phyloP scores from a whole-genome alignment of 306 rosid genomes.

The Quercus wislizeni region DNA sequence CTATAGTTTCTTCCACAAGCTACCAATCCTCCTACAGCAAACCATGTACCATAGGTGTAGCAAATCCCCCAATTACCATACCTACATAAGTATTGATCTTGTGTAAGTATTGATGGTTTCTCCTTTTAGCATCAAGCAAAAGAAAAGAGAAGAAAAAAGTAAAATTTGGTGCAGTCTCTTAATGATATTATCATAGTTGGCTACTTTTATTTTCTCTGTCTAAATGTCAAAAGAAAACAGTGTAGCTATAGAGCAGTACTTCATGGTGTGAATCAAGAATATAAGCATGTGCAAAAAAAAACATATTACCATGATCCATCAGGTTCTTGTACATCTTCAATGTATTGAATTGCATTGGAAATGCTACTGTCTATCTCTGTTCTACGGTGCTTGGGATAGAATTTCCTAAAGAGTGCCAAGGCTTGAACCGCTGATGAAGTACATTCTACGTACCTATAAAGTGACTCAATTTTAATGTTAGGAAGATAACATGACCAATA shows the following conservation, averaged over 20 bases:
- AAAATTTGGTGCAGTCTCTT: not conserved
- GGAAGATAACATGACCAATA: not conserved
- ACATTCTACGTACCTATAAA: slow-evolving; percentile 57
- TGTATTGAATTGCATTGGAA: slow-evolving; percentile 39
- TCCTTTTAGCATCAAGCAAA: not conserved
- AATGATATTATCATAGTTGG: no score
- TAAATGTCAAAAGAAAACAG: not conserved
- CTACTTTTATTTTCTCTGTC: no score
- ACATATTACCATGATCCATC: slow-evolving; percentile 74
- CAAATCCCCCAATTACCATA: slow-evolving; percentile 85
- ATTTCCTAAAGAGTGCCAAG: slow-evolving; percentile 46
- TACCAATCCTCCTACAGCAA: slow-evolving; percentile 48
- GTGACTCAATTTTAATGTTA: not conserved
- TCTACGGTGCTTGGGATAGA: slow-evolving; percentile 52
- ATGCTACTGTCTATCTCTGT: slow-evolving; percentile 48
- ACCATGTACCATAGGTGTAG: slow-evolving; percentile 78
- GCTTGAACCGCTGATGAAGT: slow-evolving; percentile 58
- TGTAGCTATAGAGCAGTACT: not conserved
- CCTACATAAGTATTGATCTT: slow-evolving; percentile 29
- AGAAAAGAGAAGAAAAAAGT: not conserved
- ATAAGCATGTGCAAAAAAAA: not conserved
- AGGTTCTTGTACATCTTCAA: slow-evolving; percentile 47
- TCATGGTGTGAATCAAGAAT: not conserved
- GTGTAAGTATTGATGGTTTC: not conserved
- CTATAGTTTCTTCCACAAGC: slow-evolving; percentile 42